Evolutionary conservation across 1,284 basidiomycete genomes (phyloP), one percentile per base, ranked within the genome.

Genomic region (Veloporphyrellus conicus): DNA sequence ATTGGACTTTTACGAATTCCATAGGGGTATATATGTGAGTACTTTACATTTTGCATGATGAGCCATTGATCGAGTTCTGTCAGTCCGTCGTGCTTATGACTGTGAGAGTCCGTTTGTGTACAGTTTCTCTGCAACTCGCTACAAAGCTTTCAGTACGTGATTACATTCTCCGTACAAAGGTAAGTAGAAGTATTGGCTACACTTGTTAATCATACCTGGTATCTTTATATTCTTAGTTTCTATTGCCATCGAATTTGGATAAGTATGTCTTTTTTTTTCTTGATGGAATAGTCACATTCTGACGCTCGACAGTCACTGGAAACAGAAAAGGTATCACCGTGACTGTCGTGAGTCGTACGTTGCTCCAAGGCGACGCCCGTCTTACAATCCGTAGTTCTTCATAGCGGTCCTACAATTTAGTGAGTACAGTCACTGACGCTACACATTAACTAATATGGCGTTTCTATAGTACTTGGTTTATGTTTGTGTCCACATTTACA

Each of bases 201-300:
- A 28, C 18, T 2, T 7, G 4, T 29, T 11, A 1, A 34, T 38
- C 18, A 11, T 33, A 16, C 6, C 19, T 11, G 12, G 16, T 3
- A 23, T 3, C 2, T 8, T 4, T 35, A 10, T 35, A 6, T 14
- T 16, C 10, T 29, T 11, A 54, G 53, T 35, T 54, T 54, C 28
- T 54, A 54, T 18, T 54, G 42, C 12, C 53, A 55, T 25, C 49
- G 45, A 25, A 47, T 55, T 20, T 55, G 54, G 54, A 53, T 55
- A 35, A 56, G 54, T 55, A 22, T 3, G 54, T 23, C 7, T 23
- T 8, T 18, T 33, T 19, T 3, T 14, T n/a, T 4, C 4, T 16
- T 1, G 3, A 8, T 4, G 12, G 3, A 12, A 14, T 1, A 9
- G 4, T 28, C 10, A 23, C 14, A 14, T 27, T 29, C 12, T 3